These are phyloP conservation scores for Annulohypoxylon moriforme DNA, from an alignment of 495 filamentous ascomycete species.

Conservation along the genomic window DNA sequence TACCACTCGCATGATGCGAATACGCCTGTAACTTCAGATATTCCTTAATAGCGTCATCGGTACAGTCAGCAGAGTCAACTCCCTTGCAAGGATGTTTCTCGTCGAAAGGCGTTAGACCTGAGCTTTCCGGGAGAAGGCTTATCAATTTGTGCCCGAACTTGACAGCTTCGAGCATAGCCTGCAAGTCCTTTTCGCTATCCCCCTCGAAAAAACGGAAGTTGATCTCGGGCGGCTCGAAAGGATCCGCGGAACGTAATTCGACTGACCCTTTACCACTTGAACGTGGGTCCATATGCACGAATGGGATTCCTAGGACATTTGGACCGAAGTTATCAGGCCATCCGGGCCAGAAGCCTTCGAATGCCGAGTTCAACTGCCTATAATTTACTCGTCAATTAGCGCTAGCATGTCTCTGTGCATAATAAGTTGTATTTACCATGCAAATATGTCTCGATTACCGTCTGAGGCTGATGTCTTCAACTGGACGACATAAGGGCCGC, in stretches of 20 bases:
- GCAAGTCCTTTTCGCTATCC: constrained; percentile 49
- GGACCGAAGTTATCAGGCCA: constrained; percentile 38
- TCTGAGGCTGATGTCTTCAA: constrained; percentile 46
- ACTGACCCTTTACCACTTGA: constrained; percentile 52
- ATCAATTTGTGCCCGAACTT: constrained; percentile 51
- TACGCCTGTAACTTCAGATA: constrained; percentile 55
- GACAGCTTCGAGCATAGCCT: constrained; percentile 60
- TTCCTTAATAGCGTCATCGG: constrained; percentile 49
- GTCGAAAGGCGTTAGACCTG: constrained; percentile 42
- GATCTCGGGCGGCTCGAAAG: constrained; percentile 58
- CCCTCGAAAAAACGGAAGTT: constrained; percentile 62
- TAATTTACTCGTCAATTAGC: constrained; percentile 30
- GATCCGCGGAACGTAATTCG: constrained; percentile 57
- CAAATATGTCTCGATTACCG: constrained; percentile 32
- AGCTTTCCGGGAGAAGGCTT: constrained; percentile 27
- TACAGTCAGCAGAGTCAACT: constrained; percentile 38
- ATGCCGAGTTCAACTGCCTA: constrained; percentile 46
- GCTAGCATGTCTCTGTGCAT: not conserved
- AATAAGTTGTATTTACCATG: constrained; percentile 33
- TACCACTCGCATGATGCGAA: constrained; percentile 64
- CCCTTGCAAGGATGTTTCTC: constrained; percentile 49
- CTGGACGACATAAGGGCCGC: constrained; percentile 43
- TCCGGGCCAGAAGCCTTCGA: constrained; percentile 53
- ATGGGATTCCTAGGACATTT: constrained; percentile 31
- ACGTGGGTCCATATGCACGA: constrained; percentile 46